Evolutionary conservation across 140 eudicot species (phyloP).

Genomic region (Bidens hawaiensis): DNA sequence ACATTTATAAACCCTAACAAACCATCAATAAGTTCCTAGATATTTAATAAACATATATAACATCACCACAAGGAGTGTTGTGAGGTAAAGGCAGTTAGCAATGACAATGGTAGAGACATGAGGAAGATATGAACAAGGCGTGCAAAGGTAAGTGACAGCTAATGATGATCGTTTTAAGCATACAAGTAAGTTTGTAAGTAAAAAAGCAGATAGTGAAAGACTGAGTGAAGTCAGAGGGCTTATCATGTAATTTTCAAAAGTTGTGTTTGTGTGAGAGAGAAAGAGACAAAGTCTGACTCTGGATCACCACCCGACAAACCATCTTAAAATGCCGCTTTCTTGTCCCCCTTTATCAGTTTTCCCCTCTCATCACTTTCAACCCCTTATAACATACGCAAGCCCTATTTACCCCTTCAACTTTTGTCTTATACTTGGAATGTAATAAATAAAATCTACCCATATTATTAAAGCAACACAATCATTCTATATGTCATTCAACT

Average conservation of each 20-base stretch:
- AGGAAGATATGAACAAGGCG: conserved; percentile 18
- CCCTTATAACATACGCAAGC: neutral
- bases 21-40: neutral
- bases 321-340: conserved; percentile 15
- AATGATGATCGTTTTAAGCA: conserved; percentile 23
- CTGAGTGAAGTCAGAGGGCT: conserved; percentile 20
- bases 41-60: neutral
- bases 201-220: conserved; percentile 6
- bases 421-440: neutral
- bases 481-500: too few relatives aligned
- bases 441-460: too few relatives aligned
- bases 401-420: neutral
- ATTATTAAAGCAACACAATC: too few relatives aligned
- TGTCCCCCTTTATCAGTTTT: conserved; percentile 29
- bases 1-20: neutral
- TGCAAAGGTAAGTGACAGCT: conserved; percentile 25
- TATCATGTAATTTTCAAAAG: conserved; percentile 11
- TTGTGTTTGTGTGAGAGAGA: conserved; percentile 7
- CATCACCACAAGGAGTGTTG: neutral
- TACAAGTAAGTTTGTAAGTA: conserved; percentile 11
- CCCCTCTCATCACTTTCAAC: conserved; percentile 4
- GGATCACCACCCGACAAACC: conserved; percentile 18
- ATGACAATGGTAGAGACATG: conserved; percentile 24
- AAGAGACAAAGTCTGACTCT: conserved; percentile 9
- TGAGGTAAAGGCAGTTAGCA: conserved; percentile 29